These are phyloP conservation scores for Kwoniella sp. DNA, from an alignment of 768 basidiomycete species.

Conservation along the genomic window DNA sequence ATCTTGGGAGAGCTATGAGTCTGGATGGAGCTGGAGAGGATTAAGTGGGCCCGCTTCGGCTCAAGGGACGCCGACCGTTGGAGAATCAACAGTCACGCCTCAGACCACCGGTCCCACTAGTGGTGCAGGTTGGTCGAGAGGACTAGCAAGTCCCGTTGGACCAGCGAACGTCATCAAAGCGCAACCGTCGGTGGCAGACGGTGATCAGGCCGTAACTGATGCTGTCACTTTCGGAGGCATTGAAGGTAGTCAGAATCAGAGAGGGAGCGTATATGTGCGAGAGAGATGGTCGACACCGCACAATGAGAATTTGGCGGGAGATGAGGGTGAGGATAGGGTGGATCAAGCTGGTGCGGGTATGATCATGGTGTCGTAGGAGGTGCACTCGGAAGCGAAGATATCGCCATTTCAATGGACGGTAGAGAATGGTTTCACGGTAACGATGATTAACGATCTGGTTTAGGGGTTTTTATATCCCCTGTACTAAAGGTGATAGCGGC, in stretches of 20 bases:
- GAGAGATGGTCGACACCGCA: neutral
- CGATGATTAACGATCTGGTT: too few species aligned
- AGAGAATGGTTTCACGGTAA: too few species aligned
- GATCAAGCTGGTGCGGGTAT: neutral
- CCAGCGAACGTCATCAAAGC: neutral
- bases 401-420: too few species aligned
- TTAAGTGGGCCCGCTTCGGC: neutral
- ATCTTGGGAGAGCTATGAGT: constrained; percentile 89
- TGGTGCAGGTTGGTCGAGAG: neutral
- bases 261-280: neutral
- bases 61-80: neutral
- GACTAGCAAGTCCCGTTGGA: neutral
- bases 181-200: neutral
- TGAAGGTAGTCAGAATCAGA: neutral
- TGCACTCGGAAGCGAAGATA: neutral
- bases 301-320: neutral
- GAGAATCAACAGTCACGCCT: neutral
- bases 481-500: too few species aligned
- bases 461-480: too few species aligned
- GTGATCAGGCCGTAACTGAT: neutral
- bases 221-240: neutral
- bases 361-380: neutral
- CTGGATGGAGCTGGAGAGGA: constrained; percentile 49
- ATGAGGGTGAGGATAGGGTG: neutral
- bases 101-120: too few species aligned